Evolutionary conservation across 768 basidiomycete species (phyloP).

Genomic region (Suillus ampliporus): DNA sequence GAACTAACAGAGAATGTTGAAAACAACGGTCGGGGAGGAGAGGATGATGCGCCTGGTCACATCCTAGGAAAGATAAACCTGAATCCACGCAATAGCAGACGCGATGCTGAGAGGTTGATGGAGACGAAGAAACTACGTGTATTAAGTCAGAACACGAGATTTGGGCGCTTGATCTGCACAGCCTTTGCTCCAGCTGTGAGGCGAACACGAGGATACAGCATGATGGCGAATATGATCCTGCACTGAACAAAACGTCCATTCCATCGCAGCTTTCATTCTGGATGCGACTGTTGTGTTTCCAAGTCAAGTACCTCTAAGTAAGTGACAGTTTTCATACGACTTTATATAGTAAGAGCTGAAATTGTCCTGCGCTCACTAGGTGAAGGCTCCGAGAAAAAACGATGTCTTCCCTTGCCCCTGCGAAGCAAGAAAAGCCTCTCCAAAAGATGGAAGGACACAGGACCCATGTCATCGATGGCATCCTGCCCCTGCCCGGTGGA

Average conservation of each 20-base stretch:
- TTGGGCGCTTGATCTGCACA: too few relatives aligned
- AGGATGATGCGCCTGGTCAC: too few relatives aligned
- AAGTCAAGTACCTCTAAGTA: neutral
- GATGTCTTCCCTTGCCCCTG: neutral
- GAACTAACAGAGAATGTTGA: too few relatives aligned
- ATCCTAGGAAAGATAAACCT: too few relatives aligned
- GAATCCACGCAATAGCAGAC: too few relatives aligned
- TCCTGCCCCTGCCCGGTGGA: neutral
- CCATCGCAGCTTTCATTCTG: neutral
- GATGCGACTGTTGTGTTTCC: neutral
- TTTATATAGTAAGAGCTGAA: neutral
- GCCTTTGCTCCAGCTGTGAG: too few relatives aligned
- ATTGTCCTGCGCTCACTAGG: neutral
- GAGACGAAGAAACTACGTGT: too few relatives aligned
- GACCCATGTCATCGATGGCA: neutral
- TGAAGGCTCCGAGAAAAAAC: neutral
- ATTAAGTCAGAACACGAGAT: too few relatives aligned
- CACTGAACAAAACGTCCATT: neutral
- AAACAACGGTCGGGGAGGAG: too few relatives aligned
- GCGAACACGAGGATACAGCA: too few relatives aligned
- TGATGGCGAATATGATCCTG: too few relatives aligned
- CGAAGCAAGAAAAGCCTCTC: neutral
- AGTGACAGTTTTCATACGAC: neutral
- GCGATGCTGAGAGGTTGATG: too few relatives aligned
- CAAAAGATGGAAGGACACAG: neutral